Evolutionary conservation across 2,329 filamentous ascomycete genomes (phyloP).

Genomic region (Chalaropsis ovoidea): DNA sequence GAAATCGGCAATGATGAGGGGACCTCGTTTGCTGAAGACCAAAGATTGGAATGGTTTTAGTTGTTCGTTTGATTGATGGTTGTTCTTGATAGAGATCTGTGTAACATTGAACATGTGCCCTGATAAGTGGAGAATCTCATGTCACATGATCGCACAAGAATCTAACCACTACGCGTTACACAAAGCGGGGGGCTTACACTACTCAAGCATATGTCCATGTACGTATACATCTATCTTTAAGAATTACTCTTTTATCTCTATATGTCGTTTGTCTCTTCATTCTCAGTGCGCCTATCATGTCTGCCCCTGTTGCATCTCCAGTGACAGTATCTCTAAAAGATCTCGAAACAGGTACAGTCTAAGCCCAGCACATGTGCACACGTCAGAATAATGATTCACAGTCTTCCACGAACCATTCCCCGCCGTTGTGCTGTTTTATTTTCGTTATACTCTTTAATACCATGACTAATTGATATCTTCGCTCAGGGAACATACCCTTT

Average conservation of each 20-base stretch:
- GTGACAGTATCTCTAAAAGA: slow-evolving; percentile 54
- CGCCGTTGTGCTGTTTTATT: too few species aligned
- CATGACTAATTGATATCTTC: slow-evolving; percentile 22
- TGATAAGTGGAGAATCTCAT: neutral
- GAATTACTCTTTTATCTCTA: neutral
- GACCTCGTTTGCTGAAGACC: too few species aligned
- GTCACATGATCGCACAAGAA: neutral
- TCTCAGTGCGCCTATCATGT: neutral
- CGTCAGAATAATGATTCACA: neutral
- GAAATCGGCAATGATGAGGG: too few species aligned
- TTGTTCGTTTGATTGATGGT: too few species aligned
- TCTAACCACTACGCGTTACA: neutral
- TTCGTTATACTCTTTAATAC: slow-evolving; percentile 16
- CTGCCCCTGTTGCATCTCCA: slow-evolving; percentile 39
- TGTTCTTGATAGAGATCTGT: too few species aligned
- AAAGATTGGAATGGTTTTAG: too few species aligned
- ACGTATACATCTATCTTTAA: neutral
- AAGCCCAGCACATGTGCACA: neutral
- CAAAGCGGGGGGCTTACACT: neutral
- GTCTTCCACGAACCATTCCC: too few species aligned
- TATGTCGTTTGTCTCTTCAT: slow-evolving; percentile 2
- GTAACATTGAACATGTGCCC: too few species aligned
- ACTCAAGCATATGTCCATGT: neutral
- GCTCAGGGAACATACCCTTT: slow-evolving; percentile 56
- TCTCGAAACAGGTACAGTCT: slow-evolving; percentile 44